Evolutionary conservation across 352 stramenopile species (phyloP).

Genomic region (Globisporangium abappressorium): DNA sequence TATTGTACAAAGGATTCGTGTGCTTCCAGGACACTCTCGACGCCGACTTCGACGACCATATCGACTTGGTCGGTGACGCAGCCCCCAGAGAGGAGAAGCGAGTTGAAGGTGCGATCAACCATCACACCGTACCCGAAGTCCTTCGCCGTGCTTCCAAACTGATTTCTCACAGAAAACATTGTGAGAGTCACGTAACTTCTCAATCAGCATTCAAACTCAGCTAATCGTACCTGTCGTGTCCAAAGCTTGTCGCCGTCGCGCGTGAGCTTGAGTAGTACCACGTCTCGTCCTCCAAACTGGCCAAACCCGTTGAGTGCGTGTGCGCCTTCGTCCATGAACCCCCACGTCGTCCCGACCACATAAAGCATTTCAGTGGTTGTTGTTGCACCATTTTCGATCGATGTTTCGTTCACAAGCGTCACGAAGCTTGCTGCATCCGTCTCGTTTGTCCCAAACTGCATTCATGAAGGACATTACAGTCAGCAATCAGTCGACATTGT

Average conservation of each 20-base stretch:
- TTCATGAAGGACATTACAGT: slow-evolving; percentile 1
- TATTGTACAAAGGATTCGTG: slow-evolving; percentile 37
- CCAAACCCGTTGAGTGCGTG: slow-evolving; percentile 74
- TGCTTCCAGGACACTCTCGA: slow-evolving; percentile 39
- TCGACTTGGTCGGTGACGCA: slow-evolving; percentile 43
- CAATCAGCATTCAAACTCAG: background rate
- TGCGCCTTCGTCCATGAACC: slow-evolving; percentile 61
- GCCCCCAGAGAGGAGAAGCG: slow-evolving; percentile 51
- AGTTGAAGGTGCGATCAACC: slow-evolving; percentile 43
- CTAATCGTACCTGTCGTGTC: slow-evolving; percentile 45
- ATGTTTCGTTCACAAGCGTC: slow-evolving; percentile 47
- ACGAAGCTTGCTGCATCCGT: slow-evolving; percentile 54
- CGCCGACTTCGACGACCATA: slow-evolving; percentile 39
- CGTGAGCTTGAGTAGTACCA: slow-evolving; percentile 60
- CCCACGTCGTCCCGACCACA: slow-evolving; percentile 65
- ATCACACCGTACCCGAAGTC: slow-evolving; percentile 58
- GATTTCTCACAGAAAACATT: background rate
- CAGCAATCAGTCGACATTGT: background rate
- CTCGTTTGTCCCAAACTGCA: slow-evolving; percentile 53
- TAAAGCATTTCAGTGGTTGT: slow-evolving; percentile 38
- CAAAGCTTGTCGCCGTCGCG: slow-evolving; percentile 54
- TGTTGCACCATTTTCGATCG: slow-evolving; percentile 5
- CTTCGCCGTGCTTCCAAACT: slow-evolving; percentile 66
- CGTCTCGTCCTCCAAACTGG: slow-evolving; percentile 62
- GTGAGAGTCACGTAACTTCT: background rate